Conservation (phyloP, 208 protist genomes). For the Trypanosoma congolense region DNA sequence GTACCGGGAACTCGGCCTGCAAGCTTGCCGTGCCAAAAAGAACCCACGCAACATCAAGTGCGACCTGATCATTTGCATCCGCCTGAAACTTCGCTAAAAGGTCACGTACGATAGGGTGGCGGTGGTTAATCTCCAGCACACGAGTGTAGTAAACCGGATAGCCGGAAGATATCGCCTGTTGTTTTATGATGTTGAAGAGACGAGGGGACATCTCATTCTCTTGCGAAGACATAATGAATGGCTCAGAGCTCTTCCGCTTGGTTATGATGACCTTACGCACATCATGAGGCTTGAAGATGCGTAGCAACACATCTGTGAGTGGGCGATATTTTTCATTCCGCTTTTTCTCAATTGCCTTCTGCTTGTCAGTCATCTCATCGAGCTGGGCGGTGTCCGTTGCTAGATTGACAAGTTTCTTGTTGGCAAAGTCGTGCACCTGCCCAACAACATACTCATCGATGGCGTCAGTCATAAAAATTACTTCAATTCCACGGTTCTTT, state of each 20-base stretch:
- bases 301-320: slow-evolving; percentile 82
- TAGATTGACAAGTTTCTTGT: slow-evolving; percentile 95
- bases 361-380: slow-evolving; percentile 81
- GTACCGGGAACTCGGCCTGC: slow-evolving; percentile 90
- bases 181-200: slow-evolving; percentile 96
- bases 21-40: slow-evolving; percentile 96
- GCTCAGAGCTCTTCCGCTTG: slow-evolving; percentile 90
- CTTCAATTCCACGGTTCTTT: slow-evolving; percentile 75
- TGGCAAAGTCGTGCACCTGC: slow-evolving; percentile 92
- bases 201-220: slow-evolving; percentile 95
- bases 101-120: slow-evolving; percentile 94
- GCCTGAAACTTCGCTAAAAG: slow-evolving; percentile 85
- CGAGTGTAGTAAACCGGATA: slow-evolving; percentile 62
- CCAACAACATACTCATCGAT: slow-evolving; percentile 98
- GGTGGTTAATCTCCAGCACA: slow-evolving; percentile 98
- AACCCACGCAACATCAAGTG: slow-evolving; percentile 89
- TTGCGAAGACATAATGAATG: slow-evolving; percentile 91
- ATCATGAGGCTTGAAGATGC: slow-evolving; percentile 57
- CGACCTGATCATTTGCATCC: slow-evolving; percentile 76
- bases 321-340: slow-evolving; percentile 83
- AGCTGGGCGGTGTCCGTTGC: slow-evolving; percentile 95
- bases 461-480: slow-evolving; percentile 95
- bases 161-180: slow-evolving; percentile 84
- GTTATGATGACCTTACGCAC: slow-evolving; percentile 91
- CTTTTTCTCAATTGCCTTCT: slow-evolving; percentile 92